Percentiles rank a stretch among this genome's conserved stretches.
Evolutionary conservation across 2,329 filamentous ascomycete species (phyloP).

Genomic region (Pyrenochaeta sp.): DNA sequence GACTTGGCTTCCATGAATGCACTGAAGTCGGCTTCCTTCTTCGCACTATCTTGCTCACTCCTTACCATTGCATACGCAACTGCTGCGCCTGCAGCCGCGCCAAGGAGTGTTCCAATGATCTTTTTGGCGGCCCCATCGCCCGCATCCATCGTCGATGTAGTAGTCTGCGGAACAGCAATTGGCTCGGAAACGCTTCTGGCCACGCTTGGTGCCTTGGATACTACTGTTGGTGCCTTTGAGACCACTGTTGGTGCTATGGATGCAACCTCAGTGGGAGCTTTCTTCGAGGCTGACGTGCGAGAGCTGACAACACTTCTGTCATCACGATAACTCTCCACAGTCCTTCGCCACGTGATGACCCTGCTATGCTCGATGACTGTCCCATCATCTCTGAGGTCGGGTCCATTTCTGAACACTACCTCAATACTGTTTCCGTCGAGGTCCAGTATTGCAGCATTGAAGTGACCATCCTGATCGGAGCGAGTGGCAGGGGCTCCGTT

Average conservation of each 20-base stretch:
- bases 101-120: slow-evolving; percentile 77
- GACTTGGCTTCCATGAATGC: slow-evolving; percentile 44
- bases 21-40: slow-evolving; percentile 52
- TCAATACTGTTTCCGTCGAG: slow-evolving; percentile 86
- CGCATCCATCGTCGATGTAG: slow-evolving; percentile 31
- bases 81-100: slow-evolving; percentile 78
- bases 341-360: slow-evolving; percentile 53
- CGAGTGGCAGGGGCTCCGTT: slow-evolving; percentile 64
- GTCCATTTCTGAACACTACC: slow-evolving; percentile 67
- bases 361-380: slow-evolving; percentile 52
- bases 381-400: slow-evolving; percentile 47
- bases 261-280: slow-evolving; percentile 29
- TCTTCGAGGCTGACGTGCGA: slow-evolving; percentile 33
- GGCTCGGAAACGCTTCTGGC: slow-evolving; percentile 45
- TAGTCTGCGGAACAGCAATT: slow-evolving; percentile 29
- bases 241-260: slow-evolving; percentile 35
- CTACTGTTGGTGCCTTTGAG: slow-evolving; percentile 21
- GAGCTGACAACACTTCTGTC: slow-evolving; percentile 41
- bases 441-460: slow-evolving; percentile 73
- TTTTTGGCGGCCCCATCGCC: slow-evolving; percentile 65
- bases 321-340: slow-evolving; percentile 41
- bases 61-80: slow-evolving; percentile 77
- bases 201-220: slow-evolving; percentile 32
- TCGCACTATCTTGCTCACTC: slow-evolving; percentile 60
- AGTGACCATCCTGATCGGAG: slow-evolving; percentile 62